These are phyloP conservation scores for Phytophthora citricola DNA, from an alignment of 352 stramenopile species.

Conservation along the genomic window DNA sequence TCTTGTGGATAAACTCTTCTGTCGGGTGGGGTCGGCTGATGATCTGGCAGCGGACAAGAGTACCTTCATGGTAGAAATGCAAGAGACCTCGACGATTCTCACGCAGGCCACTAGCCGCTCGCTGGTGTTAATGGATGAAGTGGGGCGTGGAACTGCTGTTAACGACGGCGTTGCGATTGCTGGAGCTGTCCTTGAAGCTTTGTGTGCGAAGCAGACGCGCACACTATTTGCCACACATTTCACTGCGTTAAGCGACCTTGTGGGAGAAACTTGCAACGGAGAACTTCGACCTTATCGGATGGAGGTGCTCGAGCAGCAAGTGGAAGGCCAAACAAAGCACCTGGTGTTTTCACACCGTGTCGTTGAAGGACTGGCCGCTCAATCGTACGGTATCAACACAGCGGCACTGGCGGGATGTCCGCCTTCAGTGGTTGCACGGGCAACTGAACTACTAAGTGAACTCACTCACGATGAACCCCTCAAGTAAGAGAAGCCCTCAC, in stretches of 20 bases:
- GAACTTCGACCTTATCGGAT: constrained; percentile 72
- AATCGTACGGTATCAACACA: constrained; percentile 86
- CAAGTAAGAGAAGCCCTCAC: neutral
- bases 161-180: constrained; percentile 85
- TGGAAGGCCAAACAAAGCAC: constrained; percentile 28
- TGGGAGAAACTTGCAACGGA: constrained; percentile 36
- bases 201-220: constrained; percentile 64
- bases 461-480: constrained; percentile 22
- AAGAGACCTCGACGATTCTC: constrained; percentile 84
- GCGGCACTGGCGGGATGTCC: constrained; percentile 77
- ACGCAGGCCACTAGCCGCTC: constrained; percentile 72
- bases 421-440: constrained; percentile 49
- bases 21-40: constrained; percentile 81
- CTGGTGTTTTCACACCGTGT: constrained; percentile 86
- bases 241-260: constrained; percentile 59
- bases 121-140: constrained; percentile 91
- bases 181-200: constrained; percentile 73
- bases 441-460: constrained; percentile 49
- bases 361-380: constrained; percentile 63
- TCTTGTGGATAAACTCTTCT: constrained; percentile 85
- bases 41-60: constrained; percentile 81
- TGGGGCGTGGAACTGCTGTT: constrained; percentile 82
- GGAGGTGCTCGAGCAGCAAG: constrained; percentile 61
- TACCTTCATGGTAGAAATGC: constrained; percentile 91
- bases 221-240: constrained; percentile 90